Evolutionary conservation across 208 protist genomes (phyloP).

Genomic region (Balamuthia mandrillaris): DNA sequence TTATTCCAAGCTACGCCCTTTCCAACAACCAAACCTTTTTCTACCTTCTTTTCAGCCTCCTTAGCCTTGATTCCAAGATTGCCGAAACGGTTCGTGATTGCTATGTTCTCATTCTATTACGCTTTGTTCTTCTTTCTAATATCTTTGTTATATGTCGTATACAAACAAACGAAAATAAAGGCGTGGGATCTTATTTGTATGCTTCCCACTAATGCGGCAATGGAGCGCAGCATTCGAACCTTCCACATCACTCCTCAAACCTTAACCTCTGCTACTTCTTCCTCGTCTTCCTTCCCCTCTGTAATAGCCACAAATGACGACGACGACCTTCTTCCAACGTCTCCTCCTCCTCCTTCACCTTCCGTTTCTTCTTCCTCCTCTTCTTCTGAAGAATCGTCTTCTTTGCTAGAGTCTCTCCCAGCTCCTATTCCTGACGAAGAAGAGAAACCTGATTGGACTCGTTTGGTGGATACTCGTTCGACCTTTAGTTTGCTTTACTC

Average conservation of each 20-base stretch:
- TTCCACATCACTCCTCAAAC: background rate
- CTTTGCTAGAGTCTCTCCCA: too few relatives aligned
- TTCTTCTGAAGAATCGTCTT: too few relatives aligned
- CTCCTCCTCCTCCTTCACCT: too few relatives aligned
- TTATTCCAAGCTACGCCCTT: background rate
- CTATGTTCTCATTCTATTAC: background rate
- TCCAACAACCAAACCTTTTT: constrained; percentile 24
- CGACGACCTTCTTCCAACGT: too few relatives aligned
- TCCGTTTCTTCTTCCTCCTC: too few relatives aligned
- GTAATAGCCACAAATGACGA: too few relatives aligned
- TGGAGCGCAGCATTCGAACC: background rate
- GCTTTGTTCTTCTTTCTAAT: too few relatives aligned
- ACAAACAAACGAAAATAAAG: too few relatives aligned
- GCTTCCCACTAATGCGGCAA: constrained; percentile 5
- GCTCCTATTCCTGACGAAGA: too few relatives aligned
- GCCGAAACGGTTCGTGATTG: background rate
- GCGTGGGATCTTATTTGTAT: constrained; percentile 5
- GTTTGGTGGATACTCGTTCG: background rate
- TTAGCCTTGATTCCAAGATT: background rate
- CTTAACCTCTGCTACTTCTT: too few relatives aligned
- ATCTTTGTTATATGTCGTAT: too few relatives aligned
- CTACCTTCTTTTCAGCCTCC: constrained; percentile 15
- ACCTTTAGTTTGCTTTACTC: constrained; percentile 34
- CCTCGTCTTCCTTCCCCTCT: too few relatives aligned
- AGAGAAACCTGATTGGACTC: constrained; percentile 5